Base-by-base conservation (phyloP, 129 eudicot species). In the Flaveria brownii region DNA sequence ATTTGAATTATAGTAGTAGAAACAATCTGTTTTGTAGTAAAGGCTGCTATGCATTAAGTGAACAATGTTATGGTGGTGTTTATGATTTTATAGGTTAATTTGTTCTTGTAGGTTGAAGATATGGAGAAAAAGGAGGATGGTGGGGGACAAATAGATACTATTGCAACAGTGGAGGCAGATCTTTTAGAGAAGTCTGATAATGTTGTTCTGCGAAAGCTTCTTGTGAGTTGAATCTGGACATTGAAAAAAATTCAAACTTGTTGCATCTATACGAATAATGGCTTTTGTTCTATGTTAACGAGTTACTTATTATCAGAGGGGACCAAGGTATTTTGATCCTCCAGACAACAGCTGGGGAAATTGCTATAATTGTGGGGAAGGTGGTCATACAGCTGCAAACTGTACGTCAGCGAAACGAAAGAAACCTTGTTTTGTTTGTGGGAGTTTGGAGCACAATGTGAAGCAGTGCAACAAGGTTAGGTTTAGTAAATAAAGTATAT, bases 241-340 rank as follows among this genome's bases (percentile, higher is more conserved):
- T 74, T 72, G 69, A 52, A 63, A 49, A 81, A 63, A 72, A 80
- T 71, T 71, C 41, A 36, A 68, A 72, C 67, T 62, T 77, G 74
- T 43, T 49, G 83, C 63, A 68, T 39, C 71, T 41, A 47, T 33
- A 67, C 63, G 46, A 68, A 78, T 80, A 61, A 45, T 82, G 52
- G 33, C 42, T 26, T 76, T 62, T 82, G 60, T 72, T 78, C 6
- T 77, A 20, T 83, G 70, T 78, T 79, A 71, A 73, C 36, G 14
- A 30, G 57, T 78, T 88, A 45, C 77, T 77, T 45, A 72, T 75
- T 69, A 82, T 51, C 89, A 94, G 99, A 82, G 99, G 69, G 97
- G 99, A n/a, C 99, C 99, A 3, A 89, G 99, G 79, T 94, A 94
- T 84, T 94, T 94, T 80, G 99, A 94, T 84, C 97, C 96, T 74